Evolutionary conservation across 768 basidiomycete genomes (phyloP), one percentile per base, ranked within the genome.

Genomic region (Hygrocybe coccinea): DNA sequence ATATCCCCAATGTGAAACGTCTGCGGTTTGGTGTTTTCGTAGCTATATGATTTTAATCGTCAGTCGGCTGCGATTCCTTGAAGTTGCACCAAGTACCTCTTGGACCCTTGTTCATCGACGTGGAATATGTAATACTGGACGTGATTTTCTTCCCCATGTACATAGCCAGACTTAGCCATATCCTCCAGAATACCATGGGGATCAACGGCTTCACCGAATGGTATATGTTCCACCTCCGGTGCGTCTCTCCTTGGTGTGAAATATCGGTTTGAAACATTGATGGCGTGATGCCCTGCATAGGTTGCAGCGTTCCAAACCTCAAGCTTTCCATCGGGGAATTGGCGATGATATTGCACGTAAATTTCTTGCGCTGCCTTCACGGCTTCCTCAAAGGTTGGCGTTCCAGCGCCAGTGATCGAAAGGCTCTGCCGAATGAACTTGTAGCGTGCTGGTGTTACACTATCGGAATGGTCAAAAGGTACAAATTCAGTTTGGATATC

Each of bases 1-100:
- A 61, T 56, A 38, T 61, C 55, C 8, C 60, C 58, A 21, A 61
- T 44, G 9, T 58, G 43, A 39, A 59, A 61, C 2, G 37, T 24
- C 12, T 59, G 55, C n/a, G 45, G 55, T 22, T 17, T 38, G 10
- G 41, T 35, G 25, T 22, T 24, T 21, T 21, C 12, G 38, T 10
- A 41, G 11, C 19, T 25, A 41, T 19, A 10, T 41, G 8, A 29
- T 29, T 29, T 15, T 41, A 14, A 4, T 41, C 10, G 19, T 41
- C 15, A 41, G 14, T 41, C 11, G 39, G 14, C 39, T 14, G 14
- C 15, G 14, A 15, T 14, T 15, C 19, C 39, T 29, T 29, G 29
- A 29, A 29, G 29, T 29, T 29, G 29, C 19, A 14, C 19, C 39
- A 41, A 14, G 14, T 19, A 41, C 39, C 39, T 41, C 19, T 41